Evolutionary conservation across 2,329 filamentous ascomycete genomes (phyloP).

Genomic region (Fusarium sp.): DNA sequence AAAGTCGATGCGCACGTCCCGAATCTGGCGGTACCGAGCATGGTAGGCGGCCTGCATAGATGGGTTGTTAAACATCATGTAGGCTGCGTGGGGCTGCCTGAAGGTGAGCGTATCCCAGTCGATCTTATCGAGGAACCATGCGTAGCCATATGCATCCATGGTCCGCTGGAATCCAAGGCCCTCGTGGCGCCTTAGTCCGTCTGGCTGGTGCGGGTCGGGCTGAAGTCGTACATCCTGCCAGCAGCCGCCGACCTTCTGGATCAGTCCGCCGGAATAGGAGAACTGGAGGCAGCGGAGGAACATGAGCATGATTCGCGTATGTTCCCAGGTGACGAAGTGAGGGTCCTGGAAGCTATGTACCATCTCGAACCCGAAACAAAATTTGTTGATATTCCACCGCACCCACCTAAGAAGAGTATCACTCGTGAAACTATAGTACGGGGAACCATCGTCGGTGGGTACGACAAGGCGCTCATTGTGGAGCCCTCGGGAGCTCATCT

Average conservation of each 20-base stretch:
- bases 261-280: not conserved
- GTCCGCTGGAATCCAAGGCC: not conserved
- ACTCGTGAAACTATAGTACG: not conserved
- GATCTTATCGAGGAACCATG: slow-evolving; percentile 9
- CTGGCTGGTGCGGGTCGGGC: not conserved
- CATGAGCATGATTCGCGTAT: not conserved
- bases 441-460: not conserved
- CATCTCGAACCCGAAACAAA: not conserved
- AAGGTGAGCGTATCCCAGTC: not conserved
- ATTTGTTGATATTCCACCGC: not conserved
- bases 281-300: not conserved
- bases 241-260: not conserved
- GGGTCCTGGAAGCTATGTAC: not conserved
- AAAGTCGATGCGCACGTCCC: not conserved
- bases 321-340: not conserved
- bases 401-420: not conserved
- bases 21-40: slow-evolving; percentile 2
- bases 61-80: slow-evolving; percentile 8
- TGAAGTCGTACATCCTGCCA: not conserved
- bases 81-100: not conserved
- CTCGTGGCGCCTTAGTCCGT: not conserved
- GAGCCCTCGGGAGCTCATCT: not conserved
- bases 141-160: not conserved
- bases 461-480: not conserved
- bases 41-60: not conserved